Conservation (phyloP, 2,329 filamentous ascomycete genomes). For the Trichoderma oligosporum region DNA sequence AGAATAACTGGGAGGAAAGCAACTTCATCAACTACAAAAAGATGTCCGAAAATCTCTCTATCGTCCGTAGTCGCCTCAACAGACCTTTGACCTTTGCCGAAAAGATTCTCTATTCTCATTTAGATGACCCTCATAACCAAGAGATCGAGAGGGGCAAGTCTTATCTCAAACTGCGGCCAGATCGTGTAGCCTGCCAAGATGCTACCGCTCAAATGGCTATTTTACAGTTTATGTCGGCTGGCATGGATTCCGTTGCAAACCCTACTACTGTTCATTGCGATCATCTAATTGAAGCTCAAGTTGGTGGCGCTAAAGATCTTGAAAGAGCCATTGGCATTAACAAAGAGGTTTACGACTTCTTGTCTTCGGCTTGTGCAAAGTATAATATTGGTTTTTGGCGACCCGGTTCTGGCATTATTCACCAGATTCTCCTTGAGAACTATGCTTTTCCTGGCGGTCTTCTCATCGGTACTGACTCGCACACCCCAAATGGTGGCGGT, state of each 20-base stretch:
- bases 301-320: constrained; percentile 91
- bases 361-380: constrained; percentile 90
- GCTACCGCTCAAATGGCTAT: constrained; percentile 99
- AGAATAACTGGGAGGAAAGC: constrained; percentile 93
- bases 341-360: constrained; percentile 99
- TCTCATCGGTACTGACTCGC: constrained; percentile 95
- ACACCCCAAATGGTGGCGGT: constrained; percentile 96
- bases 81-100: constrained; percentile 91
- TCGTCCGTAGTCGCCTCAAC: constrained; percentile 87
- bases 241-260: constrained; percentile 92
- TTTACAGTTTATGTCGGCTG: constrained; percentile 98
- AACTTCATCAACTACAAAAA: constrained; percentile 99
- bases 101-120: constrained; percentile 98
- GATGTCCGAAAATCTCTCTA: constrained; percentile 94
- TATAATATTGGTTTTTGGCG: constrained; percentile 99
- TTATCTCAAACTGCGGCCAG: constrained; percentile 93
- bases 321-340: constrained; percentile 87
- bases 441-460: constrained; percentile 98
- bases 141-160: constrained; percentile 94
- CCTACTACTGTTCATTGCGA: constrained; percentile 97
- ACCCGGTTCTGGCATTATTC: constrained; percentile 97
- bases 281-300: constrained; percentile 96
- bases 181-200: constrained; percentile 98
- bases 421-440: constrained; percentile 98
- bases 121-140: constrained; percentile 94